Evolutionary conservation across 805 yeast species (phyloP), one percentile per base, ranked within the genome.

Genomic region (Starmerella riodocensis): DNA sequence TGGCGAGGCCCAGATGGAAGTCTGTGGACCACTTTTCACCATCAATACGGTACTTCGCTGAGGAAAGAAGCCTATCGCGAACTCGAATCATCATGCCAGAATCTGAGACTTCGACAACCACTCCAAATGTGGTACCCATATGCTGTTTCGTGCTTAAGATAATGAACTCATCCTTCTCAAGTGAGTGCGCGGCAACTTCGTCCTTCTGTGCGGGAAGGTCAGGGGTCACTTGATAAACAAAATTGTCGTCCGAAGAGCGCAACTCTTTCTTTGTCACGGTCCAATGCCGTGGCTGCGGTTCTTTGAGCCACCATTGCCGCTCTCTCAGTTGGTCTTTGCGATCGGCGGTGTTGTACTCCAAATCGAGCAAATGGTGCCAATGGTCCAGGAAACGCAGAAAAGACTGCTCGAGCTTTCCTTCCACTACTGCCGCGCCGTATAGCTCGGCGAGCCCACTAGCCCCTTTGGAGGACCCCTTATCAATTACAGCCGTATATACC

Each of bases 21-120:
- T 73, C 77, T 60, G 76, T 69, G 34, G 77, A 85, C 58, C 85
- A 93, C 53, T 73, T 76, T 55, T 88, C 97, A 20, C 86, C 28
- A 21, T 88, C 97, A 23, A 88, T 65, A 40, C 97, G 64, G 48
- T 71, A 84, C 25, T 39, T 47, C 6, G 33, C 44, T 2, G 40
- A 31, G 14, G 32, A 26, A 16, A 47, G 22, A 2, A 48, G 40
- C 28, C 36, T 34, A 6, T 25, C 37, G 4, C 34, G 33, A 5
- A 39, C 28, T 11, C 29, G 24, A 12, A 46, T 14, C 13, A 26
- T 27, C 4, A 41, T 17, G 12, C 20, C 30, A 2, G 13, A 1
- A 6, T 25, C 19, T 1, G 8, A 9, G 3, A 38, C 25, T 8
- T 19, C 35, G 4, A 41, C 6, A 13, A 41, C 36, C 3, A 38